Percentiles rank a stretch among this genome's conserved stretches.
Conservation (phyloP, 2,329 filamentous ascomycete genomes). For the Bipolaris sorokiniana region DNA sequence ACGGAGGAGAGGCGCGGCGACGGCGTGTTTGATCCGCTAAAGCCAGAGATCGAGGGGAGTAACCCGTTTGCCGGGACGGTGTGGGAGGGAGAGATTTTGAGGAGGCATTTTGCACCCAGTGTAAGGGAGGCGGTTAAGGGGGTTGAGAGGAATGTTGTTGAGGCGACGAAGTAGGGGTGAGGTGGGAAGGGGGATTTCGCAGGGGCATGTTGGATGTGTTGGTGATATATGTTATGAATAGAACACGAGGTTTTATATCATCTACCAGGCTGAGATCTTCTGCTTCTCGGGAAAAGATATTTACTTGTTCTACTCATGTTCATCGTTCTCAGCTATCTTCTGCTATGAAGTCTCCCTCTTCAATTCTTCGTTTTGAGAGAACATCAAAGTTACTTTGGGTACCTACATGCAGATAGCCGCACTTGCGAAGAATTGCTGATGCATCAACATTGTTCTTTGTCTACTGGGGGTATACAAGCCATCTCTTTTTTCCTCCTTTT, state of each 20-base stretch:
- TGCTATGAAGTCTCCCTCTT: too few species aligned
- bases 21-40: conserved; percentile 78
- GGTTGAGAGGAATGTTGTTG: conserved; percentile 43
- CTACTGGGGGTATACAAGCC: too few species aligned
- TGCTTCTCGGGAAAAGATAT: not conserved
- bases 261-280: conserved; percentile 14
- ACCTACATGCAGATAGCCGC: too few species aligned
- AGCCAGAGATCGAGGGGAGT: conserved; percentile 75
- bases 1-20: conserved; percentile 93
- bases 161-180: conserved; percentile 29
- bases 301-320: too few species aligned
- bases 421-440: too few species aligned
- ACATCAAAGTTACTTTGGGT: too few species aligned
- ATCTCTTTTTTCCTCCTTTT: too few species aligned
- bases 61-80: conserved; percentile 90
- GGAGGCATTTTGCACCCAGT: conserved; percentile 83
- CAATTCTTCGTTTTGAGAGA: too few species aligned
- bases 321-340: too few species aligned
- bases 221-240: not conserved
- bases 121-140: conserved; percentile 72
- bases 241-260: not conserved
- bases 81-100: conserved; percentile 91
- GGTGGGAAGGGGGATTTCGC: not conserved
- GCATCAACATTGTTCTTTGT: too few species aligned
- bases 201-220: not conserved